Evolutionary conservation across 805 yeast genomes (phyloP).

Genomic region (Candida glaebosa): DNA sequence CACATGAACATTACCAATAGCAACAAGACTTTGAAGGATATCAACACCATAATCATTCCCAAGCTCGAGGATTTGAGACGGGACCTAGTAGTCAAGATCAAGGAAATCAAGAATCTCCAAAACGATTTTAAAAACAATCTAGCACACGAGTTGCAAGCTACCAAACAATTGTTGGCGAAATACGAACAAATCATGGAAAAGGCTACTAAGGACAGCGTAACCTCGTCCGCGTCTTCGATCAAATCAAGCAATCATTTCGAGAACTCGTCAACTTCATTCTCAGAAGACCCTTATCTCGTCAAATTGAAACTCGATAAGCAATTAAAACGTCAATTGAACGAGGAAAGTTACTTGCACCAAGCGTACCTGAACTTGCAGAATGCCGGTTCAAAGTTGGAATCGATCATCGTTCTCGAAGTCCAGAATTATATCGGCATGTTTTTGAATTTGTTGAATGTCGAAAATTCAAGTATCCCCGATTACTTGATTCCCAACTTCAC

Average conservation of each 20-base stretch:
- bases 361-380: slow-evolving; percentile 84
- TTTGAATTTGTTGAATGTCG: slow-evolving; percentile 67
- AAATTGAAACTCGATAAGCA: slow-evolving; percentile 71
- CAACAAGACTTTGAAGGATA: slow-evolving; percentile 46
- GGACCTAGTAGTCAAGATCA: slow-evolving; percentile 79
- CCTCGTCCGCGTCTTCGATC: slow-evolving; percentile 10
- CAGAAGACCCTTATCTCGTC: slow-evolving; percentile 76
- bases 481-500: slow-evolving; percentile 58
- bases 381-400: slow-evolving; percentile 82
- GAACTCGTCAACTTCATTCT: slow-evolving; percentile 1
- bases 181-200: slow-evolving; percentile 61
- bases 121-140: slow-evolving; percentile 82
- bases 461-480: slow-evolving; percentile 68
- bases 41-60: slow-evolving; percentile 47
- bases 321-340: slow-evolving; percentile 71
- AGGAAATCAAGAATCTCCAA: slow-evolving; percentile 77
- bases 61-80: slow-evolving; percentile 55
- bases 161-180: slow-evolving; percentile 37
- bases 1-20: slow-evolving; percentile 36
- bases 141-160: slow-evolving; percentile 49
- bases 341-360: slow-evolving; percentile 84
- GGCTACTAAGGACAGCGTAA: slow-evolving; percentile 3
- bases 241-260: slow-evolving; percentile 8
- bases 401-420: slow-evolving; percentile 80
- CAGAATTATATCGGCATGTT: slow-evolving; percentile 77